Base-by-base conservation (phyloP, 1,284 basidiomycete species). In the Austroboletus niveus region DNA sequence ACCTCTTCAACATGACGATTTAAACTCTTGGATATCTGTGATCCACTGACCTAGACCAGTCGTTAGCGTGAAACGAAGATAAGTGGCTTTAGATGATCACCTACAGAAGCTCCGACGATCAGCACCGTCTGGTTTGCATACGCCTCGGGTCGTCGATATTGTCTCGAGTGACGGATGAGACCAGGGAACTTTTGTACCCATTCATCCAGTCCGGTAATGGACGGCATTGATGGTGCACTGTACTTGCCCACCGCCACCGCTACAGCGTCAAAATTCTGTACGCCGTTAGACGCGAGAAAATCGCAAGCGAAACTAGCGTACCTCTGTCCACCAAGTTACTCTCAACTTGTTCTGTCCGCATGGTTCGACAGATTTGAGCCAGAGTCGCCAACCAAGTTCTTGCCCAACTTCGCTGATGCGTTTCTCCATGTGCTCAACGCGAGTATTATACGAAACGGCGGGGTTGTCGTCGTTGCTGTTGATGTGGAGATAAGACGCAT, bases 351-450 rank as follows among this genome's bases (percentile, higher is more conserved):
- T 76, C 10, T 51, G 42, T 36, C 63, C 61, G 22, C 54, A 55
- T 38, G 55, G 49, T 15, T 62, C 64, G 1, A 74, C 58, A 17
- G 58, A 59, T 58, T 68, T 73, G 24, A 69, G 57, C 42, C 67
- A 72, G 31, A 71, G 56, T 7, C 59, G 72, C 77, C 66, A 79
- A 34, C 70, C 73, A 40, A 53, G 60, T 27, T 69, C 62, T 31
- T 62, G 46, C 0, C 66, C 69, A 7, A 54, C 44, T 3, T 61
- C 58, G 49, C 66, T 63, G 24, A 69, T 56, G 4, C 62, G 60
- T 51, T 78, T 78, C 47, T 74, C 66, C 7, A 73, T 69, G 2
- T 61, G 65, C 54, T 80, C 77, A 0, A 80, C 76, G 0, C 78
- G 72, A 0, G 78, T 80, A 57, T 76, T 74, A 60, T 75, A 79